These are phyloP conservation scores for Luzula sylvatica DNA, from an alignment of 176 grass and related monocot genomes.

Conservation along the genomic window DNA sequence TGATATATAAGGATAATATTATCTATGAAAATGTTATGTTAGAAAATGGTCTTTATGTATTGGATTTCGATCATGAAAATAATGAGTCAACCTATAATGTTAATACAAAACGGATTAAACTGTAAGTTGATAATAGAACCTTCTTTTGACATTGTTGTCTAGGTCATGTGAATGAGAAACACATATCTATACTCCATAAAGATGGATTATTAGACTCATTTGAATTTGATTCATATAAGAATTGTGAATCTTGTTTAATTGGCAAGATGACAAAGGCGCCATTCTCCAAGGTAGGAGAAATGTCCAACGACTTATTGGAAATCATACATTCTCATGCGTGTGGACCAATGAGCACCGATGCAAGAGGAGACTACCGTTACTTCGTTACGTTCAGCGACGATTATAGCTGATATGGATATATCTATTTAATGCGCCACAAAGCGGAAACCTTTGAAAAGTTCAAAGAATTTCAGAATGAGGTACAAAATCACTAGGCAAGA, in stretches of 20 bases:
- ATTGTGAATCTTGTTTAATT: neutral
- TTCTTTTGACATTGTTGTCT: too few relatives aligned
- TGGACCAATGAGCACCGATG: neutral
- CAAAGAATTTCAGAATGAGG: neutral
- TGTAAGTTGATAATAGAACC: too few relatives aligned
- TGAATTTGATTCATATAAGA: neutral
- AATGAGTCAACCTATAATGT: too few relatives aligned
- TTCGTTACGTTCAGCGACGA: constrained; percentile 4
- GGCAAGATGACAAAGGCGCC: neutral
- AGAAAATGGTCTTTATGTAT: too few relatives aligned
- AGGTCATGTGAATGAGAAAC: too few relatives aligned
- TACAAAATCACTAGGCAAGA: constrained; percentile 2
- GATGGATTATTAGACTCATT: neutral
- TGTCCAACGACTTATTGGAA: neutral
- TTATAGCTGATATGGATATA: neutral
- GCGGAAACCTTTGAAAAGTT: neutral
- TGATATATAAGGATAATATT: too few relatives aligned
- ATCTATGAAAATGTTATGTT: too few relatives aligned
- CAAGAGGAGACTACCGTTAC: neutral
- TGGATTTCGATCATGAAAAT: too few relatives aligned
- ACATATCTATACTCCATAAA: too few relatives aligned
- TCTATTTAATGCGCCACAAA: neutral
- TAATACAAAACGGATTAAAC: too few relatives aligned
- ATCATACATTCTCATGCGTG: constrained; percentile 1
- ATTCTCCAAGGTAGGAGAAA: neutral